These are phyloP conservation scores for Ephemerocybe angulata DNA, from an alignment of 768 basidiomycete genomes.

Conservation along the genomic window DNA sequence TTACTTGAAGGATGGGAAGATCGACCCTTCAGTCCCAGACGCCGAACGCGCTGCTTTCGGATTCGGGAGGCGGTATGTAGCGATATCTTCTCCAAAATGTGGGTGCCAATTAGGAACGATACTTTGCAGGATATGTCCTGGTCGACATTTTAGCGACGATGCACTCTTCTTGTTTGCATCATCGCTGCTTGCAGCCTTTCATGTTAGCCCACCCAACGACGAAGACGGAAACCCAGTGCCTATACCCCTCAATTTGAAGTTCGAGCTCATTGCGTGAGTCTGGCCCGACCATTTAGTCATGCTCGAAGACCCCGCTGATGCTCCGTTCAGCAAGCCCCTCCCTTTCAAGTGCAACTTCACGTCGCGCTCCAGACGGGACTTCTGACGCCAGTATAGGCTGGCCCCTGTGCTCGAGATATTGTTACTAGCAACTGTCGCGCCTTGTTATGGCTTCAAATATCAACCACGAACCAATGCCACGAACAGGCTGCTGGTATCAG, in stretches of 20 bases:
- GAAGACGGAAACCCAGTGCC: neutral
- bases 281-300: neutral
- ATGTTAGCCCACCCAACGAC: slow-evolving; percentile 16
- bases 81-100: too few species aligned
- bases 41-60: neutral
- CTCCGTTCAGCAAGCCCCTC: neutral
- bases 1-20: slow-evolving; percentile 7
- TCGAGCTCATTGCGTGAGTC: neutral
- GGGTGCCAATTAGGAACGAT: too few species aligned
- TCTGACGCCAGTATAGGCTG: too few species aligned
- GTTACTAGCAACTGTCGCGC: too few species aligned
- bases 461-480: too few species aligned
- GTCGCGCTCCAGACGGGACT: neutral
- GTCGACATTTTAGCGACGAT: slow-evolving; percentile 19
- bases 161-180: slow-evolving; percentile 17
- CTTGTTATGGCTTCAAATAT: too few species aligned
- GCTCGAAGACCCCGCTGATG: too few species aligned
- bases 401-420: too few species aligned
- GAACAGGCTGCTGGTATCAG: too few species aligned
- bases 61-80: neutral
- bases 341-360: neutral
- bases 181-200: slow-evolving; percentile 17
- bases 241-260: neutral
- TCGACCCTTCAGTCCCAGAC: neutral
- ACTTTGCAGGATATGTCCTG: slow-evolving; percentile 21